Conservation (phyloP, 257 asterid species). For the Nicotiana obtusifolia region DNA sequence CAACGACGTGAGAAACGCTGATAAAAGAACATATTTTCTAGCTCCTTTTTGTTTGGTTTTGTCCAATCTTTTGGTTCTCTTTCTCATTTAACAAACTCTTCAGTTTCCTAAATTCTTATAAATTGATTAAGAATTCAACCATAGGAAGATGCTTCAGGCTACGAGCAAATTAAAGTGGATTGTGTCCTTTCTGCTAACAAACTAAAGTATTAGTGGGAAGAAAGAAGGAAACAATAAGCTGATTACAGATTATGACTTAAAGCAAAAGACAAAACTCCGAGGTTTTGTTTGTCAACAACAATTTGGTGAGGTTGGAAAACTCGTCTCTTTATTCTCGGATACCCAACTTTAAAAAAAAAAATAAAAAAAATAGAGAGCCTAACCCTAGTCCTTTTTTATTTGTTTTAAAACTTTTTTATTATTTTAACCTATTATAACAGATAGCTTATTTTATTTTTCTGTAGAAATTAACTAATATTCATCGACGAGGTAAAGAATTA, state of each 20-base stretch:
- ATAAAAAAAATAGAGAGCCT: rapidly evolving
- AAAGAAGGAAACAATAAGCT: not conserved
- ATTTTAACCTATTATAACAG: too few relatives aligned
- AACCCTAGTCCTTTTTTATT: not conserved
- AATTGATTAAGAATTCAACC: not conserved
- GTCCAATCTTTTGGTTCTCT: too few relatives aligned
- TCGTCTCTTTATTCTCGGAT: not conserved
- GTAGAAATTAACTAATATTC: too few relatives aligned
- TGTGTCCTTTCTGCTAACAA: not conserved
- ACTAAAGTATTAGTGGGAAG: not conserved
- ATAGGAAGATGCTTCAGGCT: not conserved
- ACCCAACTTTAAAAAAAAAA: not conserved
- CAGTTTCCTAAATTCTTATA: not conserved
- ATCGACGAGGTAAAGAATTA: too few relatives aligned
- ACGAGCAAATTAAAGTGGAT: too few relatives aligned
- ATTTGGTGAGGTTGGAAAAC: not conserved
- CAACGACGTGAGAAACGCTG: too few relatives aligned
- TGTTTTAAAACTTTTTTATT: too few relatives aligned
- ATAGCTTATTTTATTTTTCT: too few relatives aligned
- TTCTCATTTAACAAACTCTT: not conserved
- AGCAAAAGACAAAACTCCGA: not conserved
- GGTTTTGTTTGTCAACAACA: not conserved
- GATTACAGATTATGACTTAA: not conserved
- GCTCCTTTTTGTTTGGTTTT: too few relatives aligned
- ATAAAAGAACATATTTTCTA: too few relatives aligned